Evolutionary conservation across 2,329 filamentous ascomycete species (phyloP), one percentile per base, ranked within the genome.

Genomic region (Microcera coccophila): DNA sequence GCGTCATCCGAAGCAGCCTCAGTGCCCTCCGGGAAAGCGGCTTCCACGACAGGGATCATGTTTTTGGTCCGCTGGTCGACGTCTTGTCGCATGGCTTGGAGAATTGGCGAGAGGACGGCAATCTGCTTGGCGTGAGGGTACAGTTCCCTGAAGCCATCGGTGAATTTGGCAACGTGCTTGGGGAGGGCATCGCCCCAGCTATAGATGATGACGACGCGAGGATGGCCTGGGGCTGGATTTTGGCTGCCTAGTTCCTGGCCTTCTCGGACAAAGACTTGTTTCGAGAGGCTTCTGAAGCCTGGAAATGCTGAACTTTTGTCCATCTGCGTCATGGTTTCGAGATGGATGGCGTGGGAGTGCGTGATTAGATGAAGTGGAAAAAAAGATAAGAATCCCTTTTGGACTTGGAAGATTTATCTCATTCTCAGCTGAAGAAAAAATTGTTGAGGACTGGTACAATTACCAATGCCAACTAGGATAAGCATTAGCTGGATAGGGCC

Each of bases 111-210:
- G 19, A 79, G 67, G 11, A 77, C 62, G 26, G 78, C 67, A 21
- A 81, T 62, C 42, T 79, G 73, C 29, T 67, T 66, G 4, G 77
- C 67, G 18, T 62, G 52, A 0, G 78, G 78, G 52, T 68, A 81
- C 1, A 79, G 68, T 11, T 59, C 53, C 31, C 67, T 68, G 59
- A 75, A 81, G 20, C 72, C 74, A 11, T 72, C 67, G 12, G 71
- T 65, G 52, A 80, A 82, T 57, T 82, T 81, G 44, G 66, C 62
- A 20, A 80, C 67, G 55, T 81, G 71, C 48, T 74, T 76, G 2
- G 76, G 71, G 11, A 64, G 61, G 17, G 72, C 75, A 48, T 81
- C 78, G 39, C 78, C 76, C 78, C 76, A 81, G 53, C 75, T 71
- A 57, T 72, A 81, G 45, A 82, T 66, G 35, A 80, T 54, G 33